A percentile compares a stretch with the other conserved stretches of the same genome.
Evolutionary conservation across 768 basidiomycete species (phyloP).

Genomic region (Cytidiella melzeri): DNA sequence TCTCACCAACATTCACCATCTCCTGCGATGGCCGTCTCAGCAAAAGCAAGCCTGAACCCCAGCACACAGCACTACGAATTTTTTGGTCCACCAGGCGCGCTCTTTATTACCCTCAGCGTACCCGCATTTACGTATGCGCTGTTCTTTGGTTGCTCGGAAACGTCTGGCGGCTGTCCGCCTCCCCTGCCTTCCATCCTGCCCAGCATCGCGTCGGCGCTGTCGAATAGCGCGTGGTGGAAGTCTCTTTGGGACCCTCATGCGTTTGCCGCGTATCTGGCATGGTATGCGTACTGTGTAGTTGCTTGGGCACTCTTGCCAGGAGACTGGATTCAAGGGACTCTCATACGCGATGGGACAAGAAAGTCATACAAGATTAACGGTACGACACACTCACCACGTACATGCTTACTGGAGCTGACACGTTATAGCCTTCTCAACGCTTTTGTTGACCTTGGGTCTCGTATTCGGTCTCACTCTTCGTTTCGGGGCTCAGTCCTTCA

Average conservation of each 20-base stretch:
- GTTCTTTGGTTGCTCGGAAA: conserved; percentile 73
- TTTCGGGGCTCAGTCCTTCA: conserved; percentile 74
- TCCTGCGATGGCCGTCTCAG: conserved; percentile 6
- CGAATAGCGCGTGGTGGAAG: conserved; percentile 56
- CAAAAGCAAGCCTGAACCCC: conserved; percentile 40
- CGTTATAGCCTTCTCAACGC: conserved; percentile 73
- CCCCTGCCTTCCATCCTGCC: conserved; percentile 34
- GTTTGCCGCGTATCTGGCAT: conserved; percentile 66
- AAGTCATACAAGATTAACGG: conserved; percentile 95
- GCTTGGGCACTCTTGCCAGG: conserved; percentile 78
- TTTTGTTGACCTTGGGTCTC: conserved; percentile 75
- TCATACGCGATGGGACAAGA: conserved; percentile 68
- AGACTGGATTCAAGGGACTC: conserved; percentile 30
- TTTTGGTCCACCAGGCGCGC: conserved; percentile 72
- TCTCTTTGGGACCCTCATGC: conserved; percentile 82
- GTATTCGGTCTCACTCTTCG: conserved; percentile 62
- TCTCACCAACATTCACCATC: neutral
- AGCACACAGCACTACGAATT: conserved; percentile 75
- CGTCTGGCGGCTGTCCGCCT: conserved; percentile 65
- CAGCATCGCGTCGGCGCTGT: conserved; percentile 41
- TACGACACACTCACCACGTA: conserved; percentile 29
- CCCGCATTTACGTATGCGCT: conserved; percentile 69
- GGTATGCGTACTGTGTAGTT: conserved; percentile 85
- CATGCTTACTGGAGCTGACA: neutral
- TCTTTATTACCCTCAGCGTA: conserved; percentile 62